These are phyloP conservation scores for Kwoniella shivajii DNA, from an alignment of 1,284 basidiomycete genomes.

Conservation along the genomic window DNA sequence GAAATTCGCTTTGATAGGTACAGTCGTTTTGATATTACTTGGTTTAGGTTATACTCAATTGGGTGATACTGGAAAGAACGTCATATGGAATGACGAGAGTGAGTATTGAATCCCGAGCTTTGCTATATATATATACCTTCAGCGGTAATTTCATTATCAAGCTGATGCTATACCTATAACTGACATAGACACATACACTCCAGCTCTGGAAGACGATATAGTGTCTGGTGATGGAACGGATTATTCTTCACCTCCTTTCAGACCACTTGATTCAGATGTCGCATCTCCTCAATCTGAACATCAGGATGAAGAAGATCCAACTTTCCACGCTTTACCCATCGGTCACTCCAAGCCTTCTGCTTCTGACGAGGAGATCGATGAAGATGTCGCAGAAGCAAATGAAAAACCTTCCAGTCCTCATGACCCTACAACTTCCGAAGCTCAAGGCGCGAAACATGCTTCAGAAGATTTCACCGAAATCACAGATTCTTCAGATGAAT, in stretches of 20 bases:
- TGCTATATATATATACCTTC: background rate
- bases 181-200: slow-evolving; percentile 46
- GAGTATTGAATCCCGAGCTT: slow-evolving; percentile 7
- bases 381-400: slow-evolving; percentile 25
- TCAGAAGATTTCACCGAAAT: slow-evolving; percentile 42
- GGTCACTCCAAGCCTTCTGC: slow-evolving; percentile 16
- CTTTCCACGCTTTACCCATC: slow-evolving; percentile 35
- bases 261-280: slow-evolving; percentile 32
- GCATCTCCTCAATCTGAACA: slow-evolving; percentile 26
- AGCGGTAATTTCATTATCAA: no score
- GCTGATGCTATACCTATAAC: slow-evolving; percentile 14
- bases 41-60: slow-evolving; percentile 22
- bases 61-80: slow-evolving; percentile 4
- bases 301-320: slow-evolving; percentile 22
- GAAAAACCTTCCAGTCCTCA: slow-evolving; percentile 25
- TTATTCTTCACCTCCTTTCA: slow-evolving; percentile 48
- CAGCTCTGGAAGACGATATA: slow-evolving; percentile 29
- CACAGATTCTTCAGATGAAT: slow-evolving; percentile 30
- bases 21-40: slow-evolving; percentile 28
- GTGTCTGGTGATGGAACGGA: slow-evolving; percentile 32
- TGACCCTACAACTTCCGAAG: slow-evolving; percentile 30
- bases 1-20: slow-evolving; percentile 37
- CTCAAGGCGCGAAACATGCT: slow-evolving; percentile 26
- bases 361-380: slow-evolving; percentile 26
- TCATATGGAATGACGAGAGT: slow-evolving; percentile 34